Percentiles rank a stretch among this genome's conserved stretches.
phyloP scores from a whole-genome alignment of 805 yeast genomes.

The Metschnikowia proteae region DNA sequence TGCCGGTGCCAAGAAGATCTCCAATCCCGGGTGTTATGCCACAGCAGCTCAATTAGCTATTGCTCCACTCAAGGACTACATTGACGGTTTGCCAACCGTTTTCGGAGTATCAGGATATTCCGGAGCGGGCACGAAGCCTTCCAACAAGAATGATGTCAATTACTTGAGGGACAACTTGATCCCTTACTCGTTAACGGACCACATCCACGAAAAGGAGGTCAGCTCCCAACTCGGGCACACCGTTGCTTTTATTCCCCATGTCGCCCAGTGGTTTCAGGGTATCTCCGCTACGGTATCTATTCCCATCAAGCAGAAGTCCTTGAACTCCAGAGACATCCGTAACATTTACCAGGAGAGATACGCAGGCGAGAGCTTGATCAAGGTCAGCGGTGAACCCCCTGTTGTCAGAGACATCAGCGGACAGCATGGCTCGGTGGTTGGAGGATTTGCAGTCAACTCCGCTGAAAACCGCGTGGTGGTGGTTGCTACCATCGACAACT shows the following conservation, averaged over 20 bases:
- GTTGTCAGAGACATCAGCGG: conserved; percentile 87
- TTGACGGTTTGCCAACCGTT: conserved; percentile 71
- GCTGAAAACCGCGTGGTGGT: conserved; percentile 87
- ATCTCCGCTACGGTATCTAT: conserved; percentile 88
- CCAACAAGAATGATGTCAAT: conserved; percentile 85
- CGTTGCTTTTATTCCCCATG: conserved; percentile 94
- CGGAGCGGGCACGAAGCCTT: conserved; percentile 99
- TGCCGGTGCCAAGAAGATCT: conserved; percentile 69
- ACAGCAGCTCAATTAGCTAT: conserved; percentile 94
- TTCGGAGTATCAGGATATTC: conserved; percentile 98
- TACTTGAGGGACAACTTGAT: conserved; percentile 77
- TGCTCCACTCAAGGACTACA: conserved; percentile 73
- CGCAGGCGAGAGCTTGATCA: conserved; percentile 79
- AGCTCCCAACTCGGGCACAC: conserved; percentile 71
- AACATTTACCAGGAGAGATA: conserved; percentile 84
- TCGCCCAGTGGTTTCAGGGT: conserved; percentile 99
- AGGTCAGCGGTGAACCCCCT: conserved; percentile 89
- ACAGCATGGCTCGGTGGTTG: conserved; percentile 91
- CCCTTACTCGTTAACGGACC: conserved; percentile 95
- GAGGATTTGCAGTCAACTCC: conserved; percentile 92
- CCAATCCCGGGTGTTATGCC: conserved; percentile 99
- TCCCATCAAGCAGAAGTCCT: conserved; percentile 64
- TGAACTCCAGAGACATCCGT: conserved; percentile 80
- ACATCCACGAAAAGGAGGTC: conserved; percentile 93
- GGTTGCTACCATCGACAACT: conserved; percentile 92